Evolutionary conservation across 208 protist genomes (phyloP).

Genomic region (Crithidia mellificae): DNA sequence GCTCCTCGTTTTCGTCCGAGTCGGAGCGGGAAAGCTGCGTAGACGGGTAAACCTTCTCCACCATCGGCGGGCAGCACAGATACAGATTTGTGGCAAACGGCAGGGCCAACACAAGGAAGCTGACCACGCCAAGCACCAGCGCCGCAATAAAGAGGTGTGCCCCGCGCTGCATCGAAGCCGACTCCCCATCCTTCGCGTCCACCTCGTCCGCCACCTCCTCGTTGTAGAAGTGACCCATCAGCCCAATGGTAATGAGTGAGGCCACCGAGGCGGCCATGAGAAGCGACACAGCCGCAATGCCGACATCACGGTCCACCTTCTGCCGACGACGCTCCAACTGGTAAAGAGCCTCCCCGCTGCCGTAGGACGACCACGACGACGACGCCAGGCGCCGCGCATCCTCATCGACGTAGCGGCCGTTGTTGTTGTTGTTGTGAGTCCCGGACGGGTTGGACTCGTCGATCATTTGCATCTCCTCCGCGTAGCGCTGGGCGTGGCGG

Average conservation of each 20-base stretch:
- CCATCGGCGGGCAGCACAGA: conserved; percentile 5
- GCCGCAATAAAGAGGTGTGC: background rate
- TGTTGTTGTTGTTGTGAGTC: background rate
- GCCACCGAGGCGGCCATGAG: background rate
- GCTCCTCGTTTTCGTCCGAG: background rate
- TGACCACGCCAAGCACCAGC: background rate
- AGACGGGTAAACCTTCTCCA: background rate
- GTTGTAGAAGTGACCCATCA: conserved; percentile 3
- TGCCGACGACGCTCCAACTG: conserved; percentile 1
- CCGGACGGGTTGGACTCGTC: background rate
- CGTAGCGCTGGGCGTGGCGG: background rate
- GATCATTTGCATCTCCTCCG: background rate
- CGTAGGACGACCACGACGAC: background rate
- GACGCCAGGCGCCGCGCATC: background rate
- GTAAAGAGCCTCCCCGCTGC: background rate
- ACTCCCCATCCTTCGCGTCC: background rate
- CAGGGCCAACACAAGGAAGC: background rate
- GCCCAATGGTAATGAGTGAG: background rate
- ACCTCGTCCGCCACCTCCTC: conserved; percentile 14
- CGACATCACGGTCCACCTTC: conserved; percentile 1
- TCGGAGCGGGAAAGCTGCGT: background rate
- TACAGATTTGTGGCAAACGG: background rate
- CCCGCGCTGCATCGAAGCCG: background rate
- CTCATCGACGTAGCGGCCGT: background rate
- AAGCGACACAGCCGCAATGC: background rate